Conservation (phyloP, 1,139 yeast species). For the Groenewaldozyma sp. region DNA sequence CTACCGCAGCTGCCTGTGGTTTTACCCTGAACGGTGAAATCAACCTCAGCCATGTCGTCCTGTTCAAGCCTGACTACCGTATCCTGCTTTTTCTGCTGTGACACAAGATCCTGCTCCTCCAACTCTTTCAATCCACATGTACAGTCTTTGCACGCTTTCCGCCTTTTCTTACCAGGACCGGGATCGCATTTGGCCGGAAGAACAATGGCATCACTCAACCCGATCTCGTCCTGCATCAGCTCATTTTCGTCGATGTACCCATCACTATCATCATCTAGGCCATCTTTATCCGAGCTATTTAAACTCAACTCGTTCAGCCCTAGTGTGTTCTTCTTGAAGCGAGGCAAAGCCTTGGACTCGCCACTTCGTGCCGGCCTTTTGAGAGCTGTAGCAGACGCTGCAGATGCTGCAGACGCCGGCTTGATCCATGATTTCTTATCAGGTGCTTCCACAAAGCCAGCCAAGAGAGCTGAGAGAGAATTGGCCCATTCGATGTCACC, state of each 20-base stretch:
- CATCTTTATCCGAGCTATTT: slow-evolving; percentile 27
- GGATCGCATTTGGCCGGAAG: slow-evolving; percentile 35
- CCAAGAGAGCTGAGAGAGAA: slow-evolving; percentile 49
- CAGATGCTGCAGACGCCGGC: slow-evolving; percentile 20
- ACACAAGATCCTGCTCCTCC: slow-evolving; percentile 33
- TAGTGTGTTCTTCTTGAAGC: slow-evolving; percentile 16
- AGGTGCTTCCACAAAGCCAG: slow-evolving; percentile 46
- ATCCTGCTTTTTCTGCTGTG: slow-evolving; percentile 17
- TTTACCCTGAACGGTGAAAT: slow-evolving; percentile 90
- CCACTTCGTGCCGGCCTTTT: slow-evolving; percentile 7
- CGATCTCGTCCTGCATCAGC: slow-evolving; percentile 37
- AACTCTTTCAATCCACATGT: slow-evolving; percentile 90
- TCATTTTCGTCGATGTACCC: slow-evolving; percentile 39
- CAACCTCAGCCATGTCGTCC: slow-evolving; percentile 69
- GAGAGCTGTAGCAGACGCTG: slow-evolving; percentile 7
- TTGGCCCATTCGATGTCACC: slow-evolving; percentile 44
- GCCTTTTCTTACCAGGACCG: slow-evolving; percentile 43
- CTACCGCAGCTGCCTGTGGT: slow-evolving; percentile 89
- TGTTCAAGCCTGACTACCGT: slow-evolving; percentile 46
- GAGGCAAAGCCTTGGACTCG: slow-evolving; percentile 11
- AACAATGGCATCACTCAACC: slow-evolving; percentile 32
- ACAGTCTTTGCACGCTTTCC: slow-evolving; percentile 84
- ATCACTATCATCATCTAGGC: slow-evolving; percentile 39
- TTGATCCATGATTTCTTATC: slow-evolving; percentile 36
- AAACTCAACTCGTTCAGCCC: slow-evolving; percentile 6